A percentile compares a stretch with the other conserved stretches of the same genome.
Evolutionary conservation across 192 early-diverging fungal species (phyloP).

Genomic region (Podila horticola): DNA sequence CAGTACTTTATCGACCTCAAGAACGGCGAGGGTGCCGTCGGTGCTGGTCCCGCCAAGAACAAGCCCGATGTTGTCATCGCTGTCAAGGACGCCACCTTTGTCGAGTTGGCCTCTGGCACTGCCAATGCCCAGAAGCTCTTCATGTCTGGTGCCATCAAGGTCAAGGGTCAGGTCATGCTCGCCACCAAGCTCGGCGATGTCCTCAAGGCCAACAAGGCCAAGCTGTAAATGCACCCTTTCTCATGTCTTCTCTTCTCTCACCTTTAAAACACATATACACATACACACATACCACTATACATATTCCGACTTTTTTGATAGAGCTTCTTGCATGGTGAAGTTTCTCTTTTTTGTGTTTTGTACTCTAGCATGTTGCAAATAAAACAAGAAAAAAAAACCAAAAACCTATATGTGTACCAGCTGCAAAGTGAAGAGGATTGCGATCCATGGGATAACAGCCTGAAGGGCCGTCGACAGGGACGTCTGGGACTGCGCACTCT

Average conservation of each 20-base stretch:
- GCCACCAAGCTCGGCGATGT: constrained; percentile 72
- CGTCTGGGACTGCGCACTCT: constrained; percentile 7
- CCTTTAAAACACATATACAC: constrained; percentile 1
- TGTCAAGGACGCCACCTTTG: constrained; percentile 83
- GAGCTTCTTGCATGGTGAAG: background rate
- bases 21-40: constrained; percentile 71
- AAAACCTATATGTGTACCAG: constrained; percentile 6
- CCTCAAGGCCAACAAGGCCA: constrained; percentile 69
- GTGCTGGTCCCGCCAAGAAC: constrained; percentile 68
- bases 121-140: constrained; percentile 88
- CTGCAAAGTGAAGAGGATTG: background rate
- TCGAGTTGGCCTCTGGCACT: constrained; percentile 83
- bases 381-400: constrained; percentile 6
- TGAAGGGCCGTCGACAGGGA: too few relatives aligned
- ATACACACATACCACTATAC: background rate
- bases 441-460: too few relatives aligned
- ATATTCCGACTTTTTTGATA: background rate
- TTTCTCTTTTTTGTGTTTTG: constrained; percentile 20
- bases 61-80: constrained; percentile 76
- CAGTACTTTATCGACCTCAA: constrained; percentile 89
- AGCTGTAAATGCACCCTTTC: constrained; percentile 58
- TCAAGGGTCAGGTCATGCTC: constrained; percentile 77
- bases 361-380: constrained; percentile 29
- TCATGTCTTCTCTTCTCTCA: background rate
- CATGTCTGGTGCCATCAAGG: constrained; percentile 88